Conservation (phyloP, 2,329 filamentous ascomycete genomes). For the Leptographium flavum region DNA sequence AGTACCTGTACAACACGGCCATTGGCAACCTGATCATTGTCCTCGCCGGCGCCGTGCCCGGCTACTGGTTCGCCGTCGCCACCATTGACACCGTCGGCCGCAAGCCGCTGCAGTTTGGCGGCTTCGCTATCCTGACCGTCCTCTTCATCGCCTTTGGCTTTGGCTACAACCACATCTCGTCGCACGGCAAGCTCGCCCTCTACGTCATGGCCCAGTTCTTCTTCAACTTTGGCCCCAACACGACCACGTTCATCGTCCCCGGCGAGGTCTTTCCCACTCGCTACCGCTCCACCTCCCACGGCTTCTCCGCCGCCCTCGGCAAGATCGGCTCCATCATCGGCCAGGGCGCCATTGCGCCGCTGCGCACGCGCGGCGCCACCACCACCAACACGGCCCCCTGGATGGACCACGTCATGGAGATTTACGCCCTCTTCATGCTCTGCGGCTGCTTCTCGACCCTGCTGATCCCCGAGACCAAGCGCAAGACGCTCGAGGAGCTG, state of each 20-base stretch:
- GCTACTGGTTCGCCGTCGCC: constrained; percentile 71
- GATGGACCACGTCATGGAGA: constrained; percentile 67
- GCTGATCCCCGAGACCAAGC: constrained; percentile 60
- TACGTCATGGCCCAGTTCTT: constrained; percentile 44
- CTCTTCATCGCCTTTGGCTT: constrained; percentile 51
- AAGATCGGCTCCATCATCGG: constrained; percentile 44
- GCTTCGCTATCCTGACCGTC: constrained; percentile 45
- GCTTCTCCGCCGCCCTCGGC: constrained; percentile 39
- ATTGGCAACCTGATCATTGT: constrained; percentile 69
- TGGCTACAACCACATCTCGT: constrained; percentile 37
- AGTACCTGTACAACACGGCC: constrained; percentile 58
- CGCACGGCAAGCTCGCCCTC: constrained; percentile 38
- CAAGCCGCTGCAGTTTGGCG: constrained; percentile 60
- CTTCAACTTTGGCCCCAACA: constrained; percentile 45
- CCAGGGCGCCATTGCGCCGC: constrained; percentile 41
- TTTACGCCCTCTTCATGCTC: constrained; percentile 65
- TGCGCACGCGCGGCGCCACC: constrained; percentile 31
- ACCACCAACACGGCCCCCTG: constrained; percentile 35
- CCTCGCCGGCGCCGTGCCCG: constrained; percentile 64
- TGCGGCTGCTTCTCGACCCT: constrained; percentile 54
- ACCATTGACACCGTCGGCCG: constrained; percentile 56
- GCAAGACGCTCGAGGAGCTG: constrained; percentile 57
- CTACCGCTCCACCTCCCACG: constrained; percentile 42
- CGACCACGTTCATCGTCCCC: constrained; percentile 42
- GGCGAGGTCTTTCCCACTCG: constrained; percentile 43